These are phyloP conservation scores for Xylaria sp. DNA, from an alignment of 2,329 filamentous ascomycete genomes.

Conservation along the genomic window DNA sequence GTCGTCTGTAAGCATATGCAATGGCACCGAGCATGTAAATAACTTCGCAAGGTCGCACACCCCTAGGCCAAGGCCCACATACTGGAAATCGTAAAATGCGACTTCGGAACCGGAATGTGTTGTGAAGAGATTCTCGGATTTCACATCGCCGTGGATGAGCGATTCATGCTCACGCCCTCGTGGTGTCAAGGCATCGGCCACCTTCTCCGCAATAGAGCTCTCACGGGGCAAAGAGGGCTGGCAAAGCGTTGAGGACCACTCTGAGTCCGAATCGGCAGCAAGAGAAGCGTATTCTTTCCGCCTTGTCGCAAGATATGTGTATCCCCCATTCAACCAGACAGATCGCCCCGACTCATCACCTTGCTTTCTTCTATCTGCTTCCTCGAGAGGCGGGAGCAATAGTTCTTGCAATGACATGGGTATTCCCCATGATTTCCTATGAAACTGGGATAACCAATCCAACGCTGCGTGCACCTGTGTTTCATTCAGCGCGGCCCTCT, in stretches of 20 bases:
- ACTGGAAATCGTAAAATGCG: constrained; percentile 77
- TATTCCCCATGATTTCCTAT: constrained; percentile 62
- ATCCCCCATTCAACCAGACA: constrained; percentile 73
- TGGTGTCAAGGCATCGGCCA: constrained; percentile 61
- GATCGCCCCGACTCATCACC: constrained; percentile 40
- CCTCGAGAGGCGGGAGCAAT: constrained; percentile 66
- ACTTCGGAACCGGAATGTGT: constrained; percentile 59
- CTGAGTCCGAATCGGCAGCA: constrained; percentile 56
- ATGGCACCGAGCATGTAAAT: constrained; percentile 72
- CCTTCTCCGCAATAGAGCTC: constrained; percentile 61
- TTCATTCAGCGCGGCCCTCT: constrained; percentile 57
- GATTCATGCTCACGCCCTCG: constrained; percentile 58
- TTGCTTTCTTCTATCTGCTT: constrained; percentile 46
- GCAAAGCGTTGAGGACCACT: constrained; percentile 66
- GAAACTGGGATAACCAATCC: constrained; percentile 71
- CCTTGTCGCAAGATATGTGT: constrained; percentile 74
- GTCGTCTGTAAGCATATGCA: constrained; percentile 58
- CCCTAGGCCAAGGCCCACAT: constrained; percentile 70
- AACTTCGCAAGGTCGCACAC: constrained; percentile 74
- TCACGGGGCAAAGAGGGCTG: constrained; percentile 38
- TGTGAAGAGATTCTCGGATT: constrained; percentile 74
- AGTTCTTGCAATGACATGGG: constrained; percentile 49
- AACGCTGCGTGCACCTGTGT: constrained; percentile 64
- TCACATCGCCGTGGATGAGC: constrained; percentile 74
- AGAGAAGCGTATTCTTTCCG: constrained; percentile 64